A percentile compares a stretch with the other conserved stretches of the same genome.
Conservation (phyloP, 208 protist species). For the Strigomonas culicis region DNA sequence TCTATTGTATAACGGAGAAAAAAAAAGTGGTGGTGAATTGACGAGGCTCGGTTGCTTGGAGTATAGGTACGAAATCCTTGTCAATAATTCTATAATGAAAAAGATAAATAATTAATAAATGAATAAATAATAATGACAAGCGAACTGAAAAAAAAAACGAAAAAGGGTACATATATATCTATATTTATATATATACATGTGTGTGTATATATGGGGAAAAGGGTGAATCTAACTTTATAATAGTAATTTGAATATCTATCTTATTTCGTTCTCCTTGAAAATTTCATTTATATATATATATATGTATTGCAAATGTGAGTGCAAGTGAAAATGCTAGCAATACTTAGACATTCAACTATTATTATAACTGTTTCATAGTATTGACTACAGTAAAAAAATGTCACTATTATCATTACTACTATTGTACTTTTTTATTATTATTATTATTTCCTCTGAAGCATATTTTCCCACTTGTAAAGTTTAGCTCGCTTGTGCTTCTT, state of each 20-base stretch:
- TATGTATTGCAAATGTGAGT: neutral
- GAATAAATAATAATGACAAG: neutral
- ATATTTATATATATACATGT: slow-evolving; percentile 21
- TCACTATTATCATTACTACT: neutral
- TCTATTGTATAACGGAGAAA: no score
- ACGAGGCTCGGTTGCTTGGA: no score
- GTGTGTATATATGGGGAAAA: neutral
- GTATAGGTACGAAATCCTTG: no score
- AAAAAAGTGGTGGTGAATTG: no score
- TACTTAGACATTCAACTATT: neutral
- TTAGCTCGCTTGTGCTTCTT: neutral
- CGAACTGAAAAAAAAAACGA: neutral
- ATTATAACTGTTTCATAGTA: neutral
- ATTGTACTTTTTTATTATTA: neutral
- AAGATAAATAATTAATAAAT: slow-evolving; percentile 1
- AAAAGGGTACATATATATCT: slow-evolving; percentile 13
- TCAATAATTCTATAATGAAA: neutral
- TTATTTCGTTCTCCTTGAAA: neutral
- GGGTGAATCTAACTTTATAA: slow-evolving; percentile 3
- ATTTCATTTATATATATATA: slow-evolving; percentile 5
- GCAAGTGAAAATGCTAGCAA: neutral
- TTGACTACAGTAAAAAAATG: slow-evolving; percentile 2
- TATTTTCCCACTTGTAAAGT: neutral
- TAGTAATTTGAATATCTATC: neutral
- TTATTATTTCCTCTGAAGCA: neutral